Evolutionary conservation across 192 early-diverging fungal species (phyloP), one percentile per base, ranked within the genome.

Genomic region (Diversispora eburnea): DNA sequence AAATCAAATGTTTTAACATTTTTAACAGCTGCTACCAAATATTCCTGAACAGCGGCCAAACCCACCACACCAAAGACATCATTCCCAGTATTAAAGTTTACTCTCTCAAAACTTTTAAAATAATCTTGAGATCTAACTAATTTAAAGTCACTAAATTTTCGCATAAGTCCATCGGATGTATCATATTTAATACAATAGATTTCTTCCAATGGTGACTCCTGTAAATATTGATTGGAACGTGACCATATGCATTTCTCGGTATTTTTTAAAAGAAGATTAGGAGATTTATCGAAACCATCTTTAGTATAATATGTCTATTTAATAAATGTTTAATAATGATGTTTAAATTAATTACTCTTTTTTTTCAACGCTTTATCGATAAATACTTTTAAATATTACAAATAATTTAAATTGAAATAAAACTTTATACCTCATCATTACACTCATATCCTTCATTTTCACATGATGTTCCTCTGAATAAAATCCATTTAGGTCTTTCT

Each of bases 71-170:
- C 93, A 22, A 80, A 84, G 41, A 85, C 84, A 3, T 87, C 84
- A 3, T 76, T 72, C 63, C 84, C 82, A 41, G 77, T 67, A 17
- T 87, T 87, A 77, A 95, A 86, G 66, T 83, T 72, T 15, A 93
- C 82, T 0, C 78, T 54, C 20, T 83, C 74, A 65, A 82, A 77
- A 0, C 86, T 85, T 48, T 72, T 67, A 70, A 94, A 96, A 79
- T 84, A 95, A 76, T 93, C 87, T 60, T 92, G 87, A 15, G 91
- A 90, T 65, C 83, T 79, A 12, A 95, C 84, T n/a, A 98, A 80
- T 57, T 78, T 84, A 46, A 79, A 65, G 19, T 84, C 81, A 20
- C 82, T 77, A 25, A 77, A 58, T 3, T 77, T 62, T 8, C 76
- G 61, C 58, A 78, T 46, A 7, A 75, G 79, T 9, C 72, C 69